Evolutionary conservation across 2,329 filamentous ascomycete genomes (phyloP).

Genomic region (Periconia macrospinosa): DNA sequence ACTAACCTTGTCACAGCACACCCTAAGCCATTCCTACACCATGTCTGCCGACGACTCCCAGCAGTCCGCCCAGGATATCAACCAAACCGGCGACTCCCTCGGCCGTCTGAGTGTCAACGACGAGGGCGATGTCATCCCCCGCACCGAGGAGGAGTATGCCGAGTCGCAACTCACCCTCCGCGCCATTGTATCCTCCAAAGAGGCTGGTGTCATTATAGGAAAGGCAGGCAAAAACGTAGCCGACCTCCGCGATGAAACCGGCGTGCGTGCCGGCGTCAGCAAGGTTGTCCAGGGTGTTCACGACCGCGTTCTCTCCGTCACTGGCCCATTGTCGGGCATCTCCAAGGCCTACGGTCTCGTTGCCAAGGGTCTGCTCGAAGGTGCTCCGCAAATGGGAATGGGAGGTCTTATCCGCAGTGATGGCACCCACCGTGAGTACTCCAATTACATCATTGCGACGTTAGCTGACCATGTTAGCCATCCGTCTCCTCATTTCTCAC

Average conservation of each 20-base stretch:
- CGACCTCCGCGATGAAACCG: slow-evolving; percentile 94
- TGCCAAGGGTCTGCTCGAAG: slow-evolving; percentile 86
- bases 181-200: slow-evolving; percentile 97
- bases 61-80: slow-evolving; percentile 35
- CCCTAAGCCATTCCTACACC: slow-evolving; percentile 37
- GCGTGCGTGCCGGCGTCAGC: slow-evolving; percentile 96
- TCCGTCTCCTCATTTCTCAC: slow-evolving; percentile 97
- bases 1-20: slow-evolving; percentile 31
- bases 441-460: background rate
- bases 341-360: slow-evolving; percentile 93
- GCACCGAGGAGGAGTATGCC: slow-evolving; percentile 96
- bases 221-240: slow-evolving; percentile 99
- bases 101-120: slow-evolving; percentile 45
- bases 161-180: slow-evolving; percentile 89
- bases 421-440: slow-evolving; percentile 86
- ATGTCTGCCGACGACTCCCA: slow-evolving; percentile 48
- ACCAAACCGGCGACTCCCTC: slow-evolving; percentile 47
- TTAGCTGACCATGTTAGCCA: slow-evolving; percentile 60
- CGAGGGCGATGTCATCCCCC: slow-evolving; percentile 78
- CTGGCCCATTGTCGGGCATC: slow-evolving; percentile 83
- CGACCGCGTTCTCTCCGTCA: slow-evolving; percentile 94
- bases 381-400: slow-evolving; percentile 94
- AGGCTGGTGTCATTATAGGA: slow-evolving; percentile 98
- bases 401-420: slow-evolving; percentile 80
- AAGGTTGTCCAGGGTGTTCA: slow-evolving; percentile 98